Conservation (phyloP, 108 stramenopile species). For the Chaetoceros tenuissimus region DNA sequence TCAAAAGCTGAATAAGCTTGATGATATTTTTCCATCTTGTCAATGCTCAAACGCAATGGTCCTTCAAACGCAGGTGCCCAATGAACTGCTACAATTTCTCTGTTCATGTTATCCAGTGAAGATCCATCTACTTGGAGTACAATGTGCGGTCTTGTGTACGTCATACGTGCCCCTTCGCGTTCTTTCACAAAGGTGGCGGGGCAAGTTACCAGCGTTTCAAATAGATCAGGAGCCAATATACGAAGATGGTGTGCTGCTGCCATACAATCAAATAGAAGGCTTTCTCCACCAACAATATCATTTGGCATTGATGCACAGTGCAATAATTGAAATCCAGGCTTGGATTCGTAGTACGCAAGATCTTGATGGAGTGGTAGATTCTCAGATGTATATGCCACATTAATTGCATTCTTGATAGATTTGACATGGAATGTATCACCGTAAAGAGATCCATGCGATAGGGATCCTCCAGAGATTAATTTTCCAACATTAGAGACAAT, state of each 20-base stretch:
- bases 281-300: slow-evolving; percentile 48
- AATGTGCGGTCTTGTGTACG: slow-evolving; percentile 57
- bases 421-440: slow-evolving; percentile 70
- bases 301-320: slow-evolving; percentile 43
- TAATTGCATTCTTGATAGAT: slow-evolving; percentile 37
- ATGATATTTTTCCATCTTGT: slow-evolving; percentile 39
- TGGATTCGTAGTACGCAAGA: slow-evolving; percentile 72
- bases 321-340: slow-evolving; percentile 65
- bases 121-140: slow-evolving; percentile 20
- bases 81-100: slow-evolving; percentile 53
- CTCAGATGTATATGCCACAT: slow-evolving; percentile 60
- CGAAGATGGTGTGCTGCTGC: slow-evolving; percentile 63
- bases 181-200: slow-evolving; percentile 74
- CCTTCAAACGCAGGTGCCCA: slow-evolving; percentile 84
- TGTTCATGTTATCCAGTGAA: slow-evolving; percentile 6
- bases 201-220: slow-evolving; percentile 37
- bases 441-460: slow-evolving; percentile 76
- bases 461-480: slow-evolving; percentile 36
- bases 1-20: slow-evolving; percentile 64
- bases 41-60: slow-evolving; percentile 33
- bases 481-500: slow-evolving; percentile 43
- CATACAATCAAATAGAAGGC: slow-evolving; percentile 64
- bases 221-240: slow-evolving; percentile 42
- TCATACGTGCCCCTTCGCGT: slow-evolving; percentile 65
- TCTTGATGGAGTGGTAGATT: slow-evolving; percentile 69